A percentile compares a stretch with the other conserved stretches of the same genome.
phyloP scores from a whole-genome alignment of 192 early-diverging fungal genomes.

The Chytriomyces hyalinus region DNA sequence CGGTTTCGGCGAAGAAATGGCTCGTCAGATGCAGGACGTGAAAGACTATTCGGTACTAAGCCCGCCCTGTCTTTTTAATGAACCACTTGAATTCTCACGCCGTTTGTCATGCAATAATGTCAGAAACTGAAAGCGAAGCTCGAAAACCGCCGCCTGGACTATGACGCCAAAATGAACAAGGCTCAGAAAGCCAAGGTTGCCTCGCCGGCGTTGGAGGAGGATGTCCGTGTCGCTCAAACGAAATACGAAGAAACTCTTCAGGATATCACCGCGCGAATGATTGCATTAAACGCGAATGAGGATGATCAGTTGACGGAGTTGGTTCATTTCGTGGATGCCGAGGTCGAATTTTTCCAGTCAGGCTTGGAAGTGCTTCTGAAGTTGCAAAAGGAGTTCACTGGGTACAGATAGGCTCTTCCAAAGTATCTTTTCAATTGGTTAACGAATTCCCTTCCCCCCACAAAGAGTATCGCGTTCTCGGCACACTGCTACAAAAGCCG shows the following conservation, averaged over 20 bases:
- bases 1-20: slow-evolving; percentile 59
- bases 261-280: slow-evolving; percentile 79
- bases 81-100: slow-evolving; percentile 9
- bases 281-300: slow-evolving; percentile 81
- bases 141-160: slow-evolving; percentile 86
- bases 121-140: slow-evolving; percentile 81
- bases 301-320: slow-evolving; percentile 59
- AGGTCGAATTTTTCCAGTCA: slow-evolving; percentile 44
- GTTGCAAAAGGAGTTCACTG: slow-evolving; percentile 38
- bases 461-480: slow-evolving; percentile 10
- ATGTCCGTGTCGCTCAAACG: slow-evolving; percentile 82
- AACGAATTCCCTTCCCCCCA: background rate
- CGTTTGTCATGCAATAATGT: background rate
- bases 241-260: slow-evolving; percentile 89
- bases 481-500: background rate
- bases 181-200: slow-evolving; percentile 92
- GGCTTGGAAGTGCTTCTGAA: slow-evolving; percentile 31
- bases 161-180: slow-evolving; percentile 88
- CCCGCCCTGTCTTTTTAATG: slow-evolving; percentile 2
- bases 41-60: slow-evolving; percentile 60
- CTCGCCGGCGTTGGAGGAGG: slow-evolving; percentile 88
- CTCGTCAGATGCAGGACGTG: slow-evolving; percentile 42
- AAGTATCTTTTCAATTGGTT: background rate
- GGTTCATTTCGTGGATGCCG: slow-evolving; percentile 53
- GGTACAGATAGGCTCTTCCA: slow-evolving; percentile 29